Base-by-base conservation (phyloP, 176 grass and related monocot species). In the Rhynchospora pubera region DNA sequence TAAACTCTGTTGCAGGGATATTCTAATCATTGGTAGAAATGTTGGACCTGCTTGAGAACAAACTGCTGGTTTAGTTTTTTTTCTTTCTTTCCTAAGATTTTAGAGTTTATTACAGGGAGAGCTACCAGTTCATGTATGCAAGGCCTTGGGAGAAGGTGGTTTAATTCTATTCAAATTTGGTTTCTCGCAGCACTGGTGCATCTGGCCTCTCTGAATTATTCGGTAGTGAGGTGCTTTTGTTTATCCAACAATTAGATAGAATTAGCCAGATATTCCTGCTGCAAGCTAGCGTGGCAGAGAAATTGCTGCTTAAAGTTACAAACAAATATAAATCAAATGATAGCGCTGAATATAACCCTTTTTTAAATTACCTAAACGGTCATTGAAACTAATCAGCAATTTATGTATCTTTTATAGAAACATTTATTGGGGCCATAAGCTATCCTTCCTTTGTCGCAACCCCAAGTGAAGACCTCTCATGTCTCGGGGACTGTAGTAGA, bases 81-180 rank as follows among this genome's bases (percentile, higher is more conserved):
- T 89, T 28, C 1, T 28, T 28, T 28, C n/a, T 28, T 28, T 78
- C 65, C 23, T 19, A 32, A 19, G 30, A 47, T 78, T 18, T 39
- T 46, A 22, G 19, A 70, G 64, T 43, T 26, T 4, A 6, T 45
- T 42, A 9, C 69, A 98, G 92, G 87, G 96, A 98, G 80, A 93
- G 92, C 86, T 95, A 86, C 18, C 85, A 89, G 60, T 94, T 91
- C 86, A 91, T 93, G 92, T 81, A 94, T 58, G 82, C 48, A 53
- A 87, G 82, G 79, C 92, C 85, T 22, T 98, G 92, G 92, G 90
- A 83, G 70, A 90, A 79, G 84, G 90, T 94, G 79, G 84, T 91
- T 10, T 83, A 91, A 39, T 98, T 94, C 82, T 98, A 98, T 63
- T 87, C 84, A 42, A 57, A 82, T 56, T 89, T 93, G 63, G 92